Conservation (phyloP, 1,139 yeast species). For the Pneumocystis canis region DNA sequence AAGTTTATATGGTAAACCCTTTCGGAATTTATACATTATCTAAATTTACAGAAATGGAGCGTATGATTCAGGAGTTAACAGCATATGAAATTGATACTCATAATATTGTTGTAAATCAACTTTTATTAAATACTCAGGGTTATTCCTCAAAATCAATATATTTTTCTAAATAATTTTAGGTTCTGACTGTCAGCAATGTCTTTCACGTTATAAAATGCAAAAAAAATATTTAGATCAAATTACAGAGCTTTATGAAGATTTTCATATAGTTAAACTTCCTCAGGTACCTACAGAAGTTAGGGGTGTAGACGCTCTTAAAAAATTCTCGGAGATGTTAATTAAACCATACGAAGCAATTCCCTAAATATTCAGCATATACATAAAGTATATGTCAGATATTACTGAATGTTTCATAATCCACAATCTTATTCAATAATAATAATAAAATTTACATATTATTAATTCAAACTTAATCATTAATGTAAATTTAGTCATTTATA, state of each 20-base stretch:
- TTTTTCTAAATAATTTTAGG: slow-evolving; percentile 19
- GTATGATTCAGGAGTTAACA: slow-evolving; percentile 68
- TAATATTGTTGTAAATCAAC: slow-evolving; percentile 86
- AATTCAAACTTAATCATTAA: not conserved
- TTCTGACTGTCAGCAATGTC: slow-evolving; percentile 62
- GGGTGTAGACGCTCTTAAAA: slow-evolving; percentile 70
- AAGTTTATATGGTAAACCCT: slow-evolving; percentile 84
- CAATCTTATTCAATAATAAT: not conserved
- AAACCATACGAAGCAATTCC: slow-evolving; percentile 9
- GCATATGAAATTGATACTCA: slow-evolving; percentile 92
- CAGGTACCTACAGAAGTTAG: slow-evolving; percentile 85
- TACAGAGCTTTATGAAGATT: slow-evolving; percentile 85
- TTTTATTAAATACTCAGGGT: slow-evolving; percentile 47
- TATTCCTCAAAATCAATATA: slow-evolving; percentile 26
- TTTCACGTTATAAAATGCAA: slow-evolving; percentile 90
- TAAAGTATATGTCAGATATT: not conserved
- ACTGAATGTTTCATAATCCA: not conserved
- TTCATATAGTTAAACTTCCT: slow-evolving; percentile 90
- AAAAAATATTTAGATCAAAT: slow-evolving; percentile 86
- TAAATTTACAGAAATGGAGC: not conserved
- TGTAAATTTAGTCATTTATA: not conserved
- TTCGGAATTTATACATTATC: not conserved
- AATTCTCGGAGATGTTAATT: slow-evolving; percentile 32
- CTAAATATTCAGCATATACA: not conserved
- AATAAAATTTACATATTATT: not conserved